Conservation (phyloP, 1,284 basidiomycete species). For the Cryptococcus jaspeensis region DNA sequence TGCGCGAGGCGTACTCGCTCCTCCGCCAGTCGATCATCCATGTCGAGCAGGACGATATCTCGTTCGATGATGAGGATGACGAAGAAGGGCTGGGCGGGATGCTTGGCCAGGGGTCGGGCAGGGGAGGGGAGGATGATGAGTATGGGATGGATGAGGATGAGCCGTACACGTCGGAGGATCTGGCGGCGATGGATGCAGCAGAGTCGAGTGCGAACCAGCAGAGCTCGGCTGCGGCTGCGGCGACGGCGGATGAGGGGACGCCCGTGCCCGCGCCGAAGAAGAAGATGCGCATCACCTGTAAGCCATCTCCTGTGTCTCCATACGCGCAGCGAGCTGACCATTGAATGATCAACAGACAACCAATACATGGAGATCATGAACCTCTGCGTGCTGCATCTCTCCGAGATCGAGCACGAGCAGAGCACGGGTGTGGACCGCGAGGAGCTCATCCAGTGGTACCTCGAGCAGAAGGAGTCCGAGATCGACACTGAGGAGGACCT, state of each 20-base stretch:
- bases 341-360: constrained; percentile 59
- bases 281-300: constrained; percentile 79
- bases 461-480: constrained; percentile 82
- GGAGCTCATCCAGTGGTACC: constrained; percentile 94
- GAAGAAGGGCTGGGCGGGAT: constrained; percentile 57
- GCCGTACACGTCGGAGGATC: constrained; percentile 61
- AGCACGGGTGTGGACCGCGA: constrained; percentile 79
- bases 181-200: constrained; percentile 53
- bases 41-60: constrained; percentile 98
- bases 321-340: not conserved
- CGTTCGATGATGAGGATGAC: constrained; percentile 90
- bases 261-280: constrained; percentile 55
- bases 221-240: constrained; percentile 53
- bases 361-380: constrained; percentile 89
- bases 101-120: constrained; percentile 28
- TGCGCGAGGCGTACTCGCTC: constrained; percentile 91
- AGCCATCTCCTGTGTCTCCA: constrained; percentile 9
- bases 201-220: constrained; percentile 39
- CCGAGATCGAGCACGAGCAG: constrained; percentile 71
- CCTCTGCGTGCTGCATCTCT: constrained; percentile 73
- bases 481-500: constrained; percentile 81
- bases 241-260: constrained; percentile 26
- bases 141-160: constrained; percentile 39
- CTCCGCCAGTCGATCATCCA: constrained; percentile 97
- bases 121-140: constrained; percentile 18